phyloP scores from a whole-genome alignment of 805 yeast genomes.

The Schizosaccharomyces cryophilus region DNA sequence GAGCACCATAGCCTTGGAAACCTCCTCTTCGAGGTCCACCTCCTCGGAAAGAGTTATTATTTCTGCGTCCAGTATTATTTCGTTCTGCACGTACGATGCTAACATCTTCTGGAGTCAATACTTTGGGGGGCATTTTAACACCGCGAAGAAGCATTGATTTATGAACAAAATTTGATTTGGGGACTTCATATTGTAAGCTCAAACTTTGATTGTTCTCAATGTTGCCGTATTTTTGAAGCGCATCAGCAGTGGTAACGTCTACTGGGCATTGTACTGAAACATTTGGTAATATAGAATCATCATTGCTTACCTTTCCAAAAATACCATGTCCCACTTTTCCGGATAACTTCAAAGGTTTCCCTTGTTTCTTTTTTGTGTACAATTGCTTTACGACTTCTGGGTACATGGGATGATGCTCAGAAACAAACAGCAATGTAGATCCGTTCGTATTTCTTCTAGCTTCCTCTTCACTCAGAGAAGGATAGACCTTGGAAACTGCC shows the following conservation, averaged over 20 bases:
- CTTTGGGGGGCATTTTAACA: slow-evolving; percentile 33
- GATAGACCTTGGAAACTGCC: slow-evolving; percentile 42
- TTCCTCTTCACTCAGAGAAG: slow-evolving; percentile 41
- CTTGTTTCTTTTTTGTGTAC: slow-evolving; percentile 12
- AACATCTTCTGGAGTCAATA: slow-evolving; percentile 43
- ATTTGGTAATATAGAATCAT: slow-evolving; percentile 5
- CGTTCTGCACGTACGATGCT: slow-evolving; percentile 22
- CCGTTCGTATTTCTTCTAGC: slow-evolving; percentile 41
- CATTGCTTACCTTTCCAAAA: slow-evolving; percentile 16
- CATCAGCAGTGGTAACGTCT: neutral
- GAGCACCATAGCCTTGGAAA: neutral
- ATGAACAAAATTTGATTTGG: slow-evolving; percentile 27
- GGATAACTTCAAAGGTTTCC: slow-evolving; percentile 4
- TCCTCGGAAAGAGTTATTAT: slow-evolving; percentile 14
- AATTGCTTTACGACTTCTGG: slow-evolving; percentile 13
- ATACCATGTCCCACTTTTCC: slow-evolving; percentile 8
- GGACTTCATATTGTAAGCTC: slow-evolving; percentile 33
- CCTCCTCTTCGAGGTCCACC: slow-evolving; percentile 13
- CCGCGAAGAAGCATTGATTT: slow-evolving; percentile 76
- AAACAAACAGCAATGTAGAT: slow-evolving; percentile 42
- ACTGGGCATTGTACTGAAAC: slow-evolving; percentile 6
- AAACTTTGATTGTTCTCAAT: slow-evolving; percentile 21
- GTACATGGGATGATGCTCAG: slow-evolving; percentile 34
- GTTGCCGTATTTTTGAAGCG: slow-evolving; percentile 10
- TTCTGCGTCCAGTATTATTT: neutral